A percentile compares a stretch with the other conserved stretches of the same genome.
Evolutionary conservation across 805 yeast species (phyloP).

Genomic region (Metschnikowia colocasiae): DNA sequence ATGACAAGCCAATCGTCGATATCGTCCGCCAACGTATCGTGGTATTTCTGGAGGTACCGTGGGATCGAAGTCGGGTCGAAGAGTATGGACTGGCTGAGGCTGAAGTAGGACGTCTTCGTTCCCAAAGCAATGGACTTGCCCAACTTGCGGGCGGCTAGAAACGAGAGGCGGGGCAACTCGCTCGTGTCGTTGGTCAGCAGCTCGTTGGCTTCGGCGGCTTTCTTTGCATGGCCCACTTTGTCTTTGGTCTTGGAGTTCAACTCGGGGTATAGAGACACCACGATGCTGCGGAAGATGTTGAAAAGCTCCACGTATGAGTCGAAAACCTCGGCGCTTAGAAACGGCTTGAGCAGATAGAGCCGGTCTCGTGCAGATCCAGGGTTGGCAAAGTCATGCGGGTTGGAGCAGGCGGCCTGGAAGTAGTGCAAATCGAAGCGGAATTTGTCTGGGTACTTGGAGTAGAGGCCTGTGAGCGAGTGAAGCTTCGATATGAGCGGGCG

Average conservation of each 20-base stretch:
- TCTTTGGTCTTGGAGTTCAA: slow-evolving; percentile 1
- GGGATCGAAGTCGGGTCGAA: slow-evolving; percentile 28
- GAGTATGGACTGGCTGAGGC: slow-evolving; percentile 27
- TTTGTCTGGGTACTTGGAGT: slow-evolving; percentile 25
- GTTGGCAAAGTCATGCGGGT: neutral
- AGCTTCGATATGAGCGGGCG: slow-evolving; percentile 38
- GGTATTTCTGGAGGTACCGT: slow-evolving; percentile 18
- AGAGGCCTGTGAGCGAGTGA: slow-evolving; percentile 30
- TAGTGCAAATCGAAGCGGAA: slow-evolving; percentile 10
- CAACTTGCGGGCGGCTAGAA: slow-evolving; percentile 24
- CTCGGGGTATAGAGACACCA: slow-evolving; percentile 17
- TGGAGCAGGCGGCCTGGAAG: neutral
- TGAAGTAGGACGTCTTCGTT: slow-evolving; percentile 32
- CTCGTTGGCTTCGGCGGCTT: neutral
- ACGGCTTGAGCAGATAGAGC: slow-evolving; percentile 24
- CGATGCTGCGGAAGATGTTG: slow-evolving; percentile 25
- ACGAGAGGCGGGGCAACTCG: slow-evolving; percentile 18
- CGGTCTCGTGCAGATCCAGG: slow-evolving; percentile 23
- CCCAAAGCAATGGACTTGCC: slow-evolving; percentile 36
- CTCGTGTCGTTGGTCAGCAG: neutral
- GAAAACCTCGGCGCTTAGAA: slow-evolving; percentile 26
- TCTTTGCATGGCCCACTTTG: neutral
- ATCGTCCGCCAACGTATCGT: slow-evolving; percentile 28
- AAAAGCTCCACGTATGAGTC: slow-evolving; percentile 31
- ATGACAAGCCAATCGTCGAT: slow-evolving; percentile 36